Base-by-base conservation (phyloP, 139 green algal species). In the Tetradesmus obliquus region DNA sequence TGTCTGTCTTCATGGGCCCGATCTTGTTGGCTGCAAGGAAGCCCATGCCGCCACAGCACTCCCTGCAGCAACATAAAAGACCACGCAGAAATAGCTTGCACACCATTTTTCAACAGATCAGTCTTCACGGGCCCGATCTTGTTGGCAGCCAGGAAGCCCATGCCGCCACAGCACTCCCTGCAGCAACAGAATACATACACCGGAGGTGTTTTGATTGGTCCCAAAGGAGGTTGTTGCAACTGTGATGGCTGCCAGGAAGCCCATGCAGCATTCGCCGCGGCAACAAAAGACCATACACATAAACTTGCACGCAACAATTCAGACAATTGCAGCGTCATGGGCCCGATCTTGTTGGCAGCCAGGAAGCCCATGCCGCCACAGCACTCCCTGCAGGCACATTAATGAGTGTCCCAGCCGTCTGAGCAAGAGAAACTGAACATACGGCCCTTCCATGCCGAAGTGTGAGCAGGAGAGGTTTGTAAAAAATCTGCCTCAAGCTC, bases 1-100 rank as follows among this genome's bases (percentile, higher is more conserved):
- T 98, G 94, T 99, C 97, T 58, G 93, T 98, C 57, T 95, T 95
- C 93, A 98, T 95, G 9, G 96, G 94, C 1, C 96, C 97, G 32
- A 99, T 99, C 83, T 96, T 95, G 94, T 99, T 99, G 71, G 91
- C 94, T 2, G 96, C 93, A 81, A 97, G 90, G 90, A 98, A 97
- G 84, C 97, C 97, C 95, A 96, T 94, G 82, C 96, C 97, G 2
- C 97, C 97, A 91, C 97, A 98, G 92, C 95, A 97, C 95, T 98
- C 97, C 20, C 97, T 93, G 93, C 95, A 71, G 97, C 58, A 54
- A 19, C 17, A 83, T 4, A 17, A 83, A 3, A 54, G 2, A 71
- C 60, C 32, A 45, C 69, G 17, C 69, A 79, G 17, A n/a, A 79
- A n/a, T 19, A 79, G 69, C 15, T 79, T 15, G 69, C 69, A 79